These are phyloP conservation scores for Plenodomus biglobosus DNA, from an alignment of 2,329 filamentous ascomycete species.

Conservation along the genomic window DNA sequence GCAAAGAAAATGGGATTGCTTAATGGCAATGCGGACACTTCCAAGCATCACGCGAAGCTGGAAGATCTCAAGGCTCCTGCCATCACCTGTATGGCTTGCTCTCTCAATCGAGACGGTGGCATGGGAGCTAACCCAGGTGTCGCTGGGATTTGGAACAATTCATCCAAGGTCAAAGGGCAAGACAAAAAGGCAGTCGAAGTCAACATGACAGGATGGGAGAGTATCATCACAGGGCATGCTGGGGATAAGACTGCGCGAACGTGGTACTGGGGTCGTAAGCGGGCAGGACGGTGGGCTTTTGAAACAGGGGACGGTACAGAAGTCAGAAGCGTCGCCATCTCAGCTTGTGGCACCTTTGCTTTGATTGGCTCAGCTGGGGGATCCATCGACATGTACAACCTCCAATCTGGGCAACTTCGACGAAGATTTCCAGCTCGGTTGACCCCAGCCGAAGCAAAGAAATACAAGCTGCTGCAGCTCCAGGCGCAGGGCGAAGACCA, in stretches of 20 bases:
- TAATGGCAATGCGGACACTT: conserved; percentile 57
- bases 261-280: conserved; percentile 97
- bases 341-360: conserved; percentile 90
- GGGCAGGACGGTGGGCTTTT: conserved; percentile 90
- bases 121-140: conserved; percentile 82
- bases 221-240: conserved; percentile 88
- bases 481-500: conserved; percentile 53
- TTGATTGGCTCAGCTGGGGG: conserved; percentile 82
- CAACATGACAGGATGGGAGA: conserved; percentile 91
- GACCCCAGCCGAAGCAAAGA: conserved; percentile 75
- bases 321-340: conserved; percentile 82
- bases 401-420: conserved; percentile 88
- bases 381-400: conserved; percentile 90
- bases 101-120: conserved; percentile 89
- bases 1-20: conserved; percentile 83
- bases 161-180: conserved; percentile 59
- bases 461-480: conserved; percentile 66
- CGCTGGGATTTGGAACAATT: conserved; percentile 81
- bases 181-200: conserved; percentile 71
- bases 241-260: conserved; percentile 83
- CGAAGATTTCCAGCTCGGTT: conserved; percentile 82
- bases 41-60: conserved; percentile 64
- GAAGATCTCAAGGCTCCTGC: conserved; percentile 83
- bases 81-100: conserved; percentile 88
- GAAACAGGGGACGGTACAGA: conserved; percentile 80